Evolutionary conservation across 257 asterid genomes (phyloP).

Genomic region (Solanum appendiculatum): DNA sequence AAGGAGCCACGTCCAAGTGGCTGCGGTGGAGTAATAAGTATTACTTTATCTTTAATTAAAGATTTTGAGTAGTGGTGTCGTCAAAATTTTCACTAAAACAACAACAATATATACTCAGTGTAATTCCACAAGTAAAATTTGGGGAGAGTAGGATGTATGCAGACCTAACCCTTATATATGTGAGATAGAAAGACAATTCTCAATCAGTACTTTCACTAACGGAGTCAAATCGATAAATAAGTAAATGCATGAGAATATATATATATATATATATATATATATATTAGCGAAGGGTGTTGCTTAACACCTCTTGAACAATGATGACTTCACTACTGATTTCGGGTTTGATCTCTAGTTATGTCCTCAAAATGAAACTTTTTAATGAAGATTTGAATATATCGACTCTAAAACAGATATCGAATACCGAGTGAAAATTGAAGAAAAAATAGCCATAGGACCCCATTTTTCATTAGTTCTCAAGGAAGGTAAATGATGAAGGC

Average conservation of each 20-base stretch:
- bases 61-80: rapidly evolving
- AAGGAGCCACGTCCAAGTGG: neutral
- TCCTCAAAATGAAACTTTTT: neutral
- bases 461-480: neutral
- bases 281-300: neutral
- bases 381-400: rapidly evolving
- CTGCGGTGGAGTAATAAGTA: neutral
- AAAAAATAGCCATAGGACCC: neutral
- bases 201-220: neutral
- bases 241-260: neutral
- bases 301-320: neutral
- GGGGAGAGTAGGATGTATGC: rapidly evolving
- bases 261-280: too few relatives aligned
- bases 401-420: neutral
- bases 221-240: neutral
- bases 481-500: neutral
- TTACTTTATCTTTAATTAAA: neutral
- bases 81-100: neutral
- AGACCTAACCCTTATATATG: neutral
- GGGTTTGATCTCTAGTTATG: neutral
- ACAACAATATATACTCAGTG: rapidly evolving
- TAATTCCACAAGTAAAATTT: neutral
- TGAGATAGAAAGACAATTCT: neutral
- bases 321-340: neutral
- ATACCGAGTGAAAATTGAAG: neutral